These are phyloP conservation scores for Phlebiopsis flavidoalba DNA, from an alignment of 768 basidiomycete species.

Conservation along the genomic window DNA sequence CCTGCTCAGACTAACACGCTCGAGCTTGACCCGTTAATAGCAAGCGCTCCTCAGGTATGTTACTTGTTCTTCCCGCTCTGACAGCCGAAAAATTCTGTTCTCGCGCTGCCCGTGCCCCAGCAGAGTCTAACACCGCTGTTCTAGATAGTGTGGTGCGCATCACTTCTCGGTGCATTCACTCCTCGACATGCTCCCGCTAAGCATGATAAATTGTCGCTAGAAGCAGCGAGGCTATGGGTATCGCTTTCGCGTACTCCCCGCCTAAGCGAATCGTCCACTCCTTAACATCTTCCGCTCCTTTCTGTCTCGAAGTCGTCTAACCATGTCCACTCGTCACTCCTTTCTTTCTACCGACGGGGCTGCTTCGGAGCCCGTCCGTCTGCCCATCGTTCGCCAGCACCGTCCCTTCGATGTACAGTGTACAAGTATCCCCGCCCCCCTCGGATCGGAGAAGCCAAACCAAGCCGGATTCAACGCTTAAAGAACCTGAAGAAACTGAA, in stretches of 20 bases:
- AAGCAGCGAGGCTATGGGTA: not conserved
- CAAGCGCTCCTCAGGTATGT: not conserved
- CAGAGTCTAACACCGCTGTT: not conserved
- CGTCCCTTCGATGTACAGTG: not conserved
- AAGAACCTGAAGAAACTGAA: slow-evolving; percentile 1
- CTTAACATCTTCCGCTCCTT: slow-evolving; percentile 2
- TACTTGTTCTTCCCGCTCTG: not conserved
- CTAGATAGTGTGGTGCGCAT: not conserved
- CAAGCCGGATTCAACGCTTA: not conserved
- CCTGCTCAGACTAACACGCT: not conserved
- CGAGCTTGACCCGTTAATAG: not conserved
- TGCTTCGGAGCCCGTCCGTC: slow-evolving; percentile 18
- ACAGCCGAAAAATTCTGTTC: not conserved
- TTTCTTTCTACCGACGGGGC: slow-evolving; percentile 37
- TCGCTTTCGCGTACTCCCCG: not conserved
- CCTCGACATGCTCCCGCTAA: not conserved
- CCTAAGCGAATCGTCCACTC: not conserved
- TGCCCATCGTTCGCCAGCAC: not conserved
- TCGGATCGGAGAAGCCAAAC: not conserved
- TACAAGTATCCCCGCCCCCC: not conserved
- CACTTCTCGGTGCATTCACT: not conserved
- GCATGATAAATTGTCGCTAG: not conserved
- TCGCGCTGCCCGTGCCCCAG: not conserved
- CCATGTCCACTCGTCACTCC: slow-evolving; percentile 30
- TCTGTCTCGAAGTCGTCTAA: slow-evolving; percentile 9